Base-by-base conservation (phyloP, 306 rosid species). In the Ceratonia siliqua region DNA sequence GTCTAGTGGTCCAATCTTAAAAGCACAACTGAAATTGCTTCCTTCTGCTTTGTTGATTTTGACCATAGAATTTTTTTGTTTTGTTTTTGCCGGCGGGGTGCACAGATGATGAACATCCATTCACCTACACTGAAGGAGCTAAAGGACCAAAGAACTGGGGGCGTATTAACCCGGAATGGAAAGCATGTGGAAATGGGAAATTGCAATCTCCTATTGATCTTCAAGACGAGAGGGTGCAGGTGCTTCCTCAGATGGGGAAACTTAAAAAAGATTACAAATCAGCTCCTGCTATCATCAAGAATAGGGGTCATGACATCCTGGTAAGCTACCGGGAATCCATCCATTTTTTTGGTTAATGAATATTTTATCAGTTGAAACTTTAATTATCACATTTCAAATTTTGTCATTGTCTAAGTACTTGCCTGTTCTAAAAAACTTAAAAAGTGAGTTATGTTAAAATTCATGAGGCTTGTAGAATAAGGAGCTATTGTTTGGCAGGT, bases 141-240 rank as follows among this genome's bases (percentile, higher is more conserved):
- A 85, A 74, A 42, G 97, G 97, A 65, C 98, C 93, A 80, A 79
- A 82, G 69, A 64, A 73, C 36, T 93, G 98, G 98, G 85, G 90
- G 7, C 2, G 46, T 3, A n/a, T 93, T 8, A 69, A 90, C 43
- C 85, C 93, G 38, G 48, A 83, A 35, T 90, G 98, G 98, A 70
- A 85, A 80, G 35, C 28, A 32, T 93, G 97, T 81, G 84, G 70
- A 7, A 63, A 39, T 24, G 98, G 97, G 28, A 85, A 85, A 77
- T 32, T 27, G 58, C 98, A 93, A 68, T 93, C 97, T 82, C 98
- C 98, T 3, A 90, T 93, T 70, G 92, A 93, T 79, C 57, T 93
- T 62, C 62, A n/a, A 12, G 56, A 80, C 25, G 14, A 70, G 58
- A 78, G 77, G 36, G 92, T 85, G 15, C 62, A 76, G 22, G 82